phyloP scores from a whole-genome alignment of 1,284 basidiomycete genomes.

The Blastosporella zonata region DNA sequence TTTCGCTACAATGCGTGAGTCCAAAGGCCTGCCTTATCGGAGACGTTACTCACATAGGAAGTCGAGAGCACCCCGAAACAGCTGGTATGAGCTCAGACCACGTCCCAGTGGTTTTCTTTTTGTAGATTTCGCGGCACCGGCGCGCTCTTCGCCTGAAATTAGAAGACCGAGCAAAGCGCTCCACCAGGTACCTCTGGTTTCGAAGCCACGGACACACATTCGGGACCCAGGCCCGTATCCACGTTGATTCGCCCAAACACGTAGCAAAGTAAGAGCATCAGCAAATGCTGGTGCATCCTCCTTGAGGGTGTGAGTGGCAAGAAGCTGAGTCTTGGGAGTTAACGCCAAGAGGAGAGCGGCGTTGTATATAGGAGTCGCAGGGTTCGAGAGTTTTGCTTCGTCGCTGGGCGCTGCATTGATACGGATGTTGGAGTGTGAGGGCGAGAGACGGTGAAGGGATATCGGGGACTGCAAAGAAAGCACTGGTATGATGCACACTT shows the following conservation, averaged over 20 bases:
- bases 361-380: constrained; percentile 80
- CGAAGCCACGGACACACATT: constrained; percentile 66
- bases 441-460: constrained; percentile 67
- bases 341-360: constrained; percentile 67
- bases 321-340: constrained; percentile 64
- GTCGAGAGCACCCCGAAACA: constrained; percentile 80
- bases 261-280: constrained; percentile 78
- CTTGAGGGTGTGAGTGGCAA: constrained; percentile 67
- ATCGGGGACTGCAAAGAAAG: constrained; percentile 60
- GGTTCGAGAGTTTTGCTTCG: constrained; percentile 20
- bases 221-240: constrained; percentile 63
- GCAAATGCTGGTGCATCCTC: constrained; percentile 63
- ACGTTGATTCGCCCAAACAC: constrained; percentile 89
- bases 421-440: constrained; percentile 72
- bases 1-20: constrained; percentile 45
- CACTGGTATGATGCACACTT: constrained; percentile 74
- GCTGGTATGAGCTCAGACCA: constrained; percentile 83
- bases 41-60: constrained; percentile 57
- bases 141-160: constrained; percentile 64
- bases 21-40: not conserved
- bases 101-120: constrained; percentile 59
- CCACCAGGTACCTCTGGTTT: constrained; percentile 69
- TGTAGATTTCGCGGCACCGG: constrained; percentile 29
- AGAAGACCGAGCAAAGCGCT: constrained; percentile 68
- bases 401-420: constrained; percentile 26